Conservation (phyloP, 1,139 yeast genomes). For the Geotrichum australiense region DNA sequence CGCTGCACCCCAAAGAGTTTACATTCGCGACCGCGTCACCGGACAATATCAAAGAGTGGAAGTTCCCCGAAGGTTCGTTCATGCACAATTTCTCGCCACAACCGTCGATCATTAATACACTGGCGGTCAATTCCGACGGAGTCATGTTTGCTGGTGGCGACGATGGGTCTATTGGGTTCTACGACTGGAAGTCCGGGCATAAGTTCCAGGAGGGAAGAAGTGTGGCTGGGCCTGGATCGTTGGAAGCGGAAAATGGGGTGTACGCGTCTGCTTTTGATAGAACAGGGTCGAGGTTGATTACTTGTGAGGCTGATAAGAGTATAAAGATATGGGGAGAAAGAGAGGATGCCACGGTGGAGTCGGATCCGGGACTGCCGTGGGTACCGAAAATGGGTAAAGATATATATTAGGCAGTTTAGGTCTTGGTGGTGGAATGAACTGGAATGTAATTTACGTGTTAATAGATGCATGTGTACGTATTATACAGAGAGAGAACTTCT, state of each 20-base stretch:
- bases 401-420: slow-evolving; percentile 1
- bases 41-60: slow-evolving; percentile 80
- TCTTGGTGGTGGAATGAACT: too few relatives aligned
- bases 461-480: too few relatives aligned
- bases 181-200: slow-evolving; percentile 69
- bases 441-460: too few relatives aligned
- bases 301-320: slow-evolving; percentile 87
- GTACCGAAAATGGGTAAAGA: slow-evolving; percentile 30
- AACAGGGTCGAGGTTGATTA: slow-evolving; percentile 72
- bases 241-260: slow-evolving; percentile 61
- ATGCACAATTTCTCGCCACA: slow-evolving; percentile 49
- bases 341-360: slow-evolving; percentile 40
- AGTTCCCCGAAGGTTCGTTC: slow-evolving; percentile 67
- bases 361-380: slow-evolving; percentile 46
- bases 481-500: too few relatives aligned
- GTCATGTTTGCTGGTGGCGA: slow-evolving; percentile 79
- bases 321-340: slow-evolving; percentile 75
- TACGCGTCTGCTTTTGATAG: slow-evolving; percentile 68
- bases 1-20: slow-evolving; percentile 61
- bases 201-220: slow-evolving; percentile 51
- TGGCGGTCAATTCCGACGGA: slow-evolving; percentile 59
- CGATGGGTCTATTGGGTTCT: slow-evolving; percentile 70
- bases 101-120: slow-evolving; percentile 57
- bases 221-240: slow-evolving; percentile 59
- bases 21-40: slow-evolving; percentile 78